Conservation (phyloP, 2,329 filamentous ascomycete species). For the Venturia oleaginea region DNA sequence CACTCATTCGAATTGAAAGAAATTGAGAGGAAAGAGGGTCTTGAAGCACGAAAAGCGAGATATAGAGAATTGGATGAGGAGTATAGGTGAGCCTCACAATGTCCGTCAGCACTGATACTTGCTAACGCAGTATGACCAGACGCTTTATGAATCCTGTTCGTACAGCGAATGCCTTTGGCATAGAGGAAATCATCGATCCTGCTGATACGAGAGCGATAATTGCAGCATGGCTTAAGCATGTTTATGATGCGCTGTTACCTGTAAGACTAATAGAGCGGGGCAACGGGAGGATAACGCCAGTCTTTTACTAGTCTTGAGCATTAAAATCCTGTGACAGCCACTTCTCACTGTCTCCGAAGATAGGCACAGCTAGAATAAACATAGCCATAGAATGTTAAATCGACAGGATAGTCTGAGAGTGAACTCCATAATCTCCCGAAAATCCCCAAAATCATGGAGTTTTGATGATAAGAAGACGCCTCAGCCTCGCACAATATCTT, state of each 20-base stretch:
- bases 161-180: slow-evolving; percentile 53
- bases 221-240: slow-evolving; percentile 46
- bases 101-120: not conserved
- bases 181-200: slow-evolving; percentile 58
- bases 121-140: not conserved
- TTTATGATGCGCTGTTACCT: slow-evolving; percentile 46
- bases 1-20: slow-evolving; percentile 52
- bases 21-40: slow-evolving; percentile 41
- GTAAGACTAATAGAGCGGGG: slow-evolving; percentile 38
- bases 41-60: slow-evolving; percentile 37
- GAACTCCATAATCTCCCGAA: too few relatives aligned
- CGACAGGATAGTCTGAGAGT: too few relatives aligned
- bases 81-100: slow-evolving; percentile 32
- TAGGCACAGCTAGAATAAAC: not conserved
- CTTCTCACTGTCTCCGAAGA: too few relatives aligned
- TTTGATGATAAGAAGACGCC: too few relatives aligned
- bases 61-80: slow-evolving; percentile 52
- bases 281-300: slow-evolving; percentile 27
- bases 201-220: slow-evolving; percentile 48
- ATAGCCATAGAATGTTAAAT: not conserved
- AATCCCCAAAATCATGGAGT: not conserved
- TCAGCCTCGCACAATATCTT: not conserved
- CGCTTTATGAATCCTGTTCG: slow-evolving; percentile 56
- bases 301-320: slow-evolving; percentile 20
- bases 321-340: not conserved